Evolutionary conservation across 2,329 filamentous ascomycete species (phyloP), one percentile per base, ranked within the genome.

Genomic region (Sordariomycetes sp.): DNA sequence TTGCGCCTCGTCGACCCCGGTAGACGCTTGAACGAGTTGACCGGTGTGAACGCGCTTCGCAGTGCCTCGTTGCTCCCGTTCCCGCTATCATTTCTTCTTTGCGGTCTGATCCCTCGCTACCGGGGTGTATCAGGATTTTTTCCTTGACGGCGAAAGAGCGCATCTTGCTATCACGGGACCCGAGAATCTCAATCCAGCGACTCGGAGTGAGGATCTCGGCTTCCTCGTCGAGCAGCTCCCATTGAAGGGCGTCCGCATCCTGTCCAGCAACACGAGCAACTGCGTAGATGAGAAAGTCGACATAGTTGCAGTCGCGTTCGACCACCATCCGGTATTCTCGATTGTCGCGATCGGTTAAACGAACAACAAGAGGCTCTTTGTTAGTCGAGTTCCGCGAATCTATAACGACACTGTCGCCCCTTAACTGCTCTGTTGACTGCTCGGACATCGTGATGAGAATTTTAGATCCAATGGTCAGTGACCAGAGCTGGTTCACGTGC

Each of bases 401-500:
- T 7, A 29, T 17, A 2, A 24, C 19, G 9, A 37, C 18, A n/a
- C 24, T 9, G 19, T 30, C 20, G 19, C 35, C 30, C 19, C 24
- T 23, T 11, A 37, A 17, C 17, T 33, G 18, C 25, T 15, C 14
- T n/a, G 25, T 21, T 11, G 35, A 16, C 11, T 24, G 23, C n/a
- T 37, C 31, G 14, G 30, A 33, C 16, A 37, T 18, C 3, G 35
- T 37, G 9, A 37, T 34, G 9, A 37, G 18, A 11, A 37, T 30
- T 9, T 21, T 18, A 14, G 30, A 30, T 7, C 35, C 35, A 18
- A 37, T 37, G 17, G 34, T 18, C 5, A 37, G 24, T 17, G 19
- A 37, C 35, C 35, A 37, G n/a, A 34, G 10, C 27, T 37, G 35
- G 21, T 29, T 30, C n/a, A 34, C 19, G 17, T 37, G 35, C 18